Evolutionary conservation across 495 filamentous ascomycete genomes (phyloP).

Genomic region (Hypoxylon fuscum): DNA sequence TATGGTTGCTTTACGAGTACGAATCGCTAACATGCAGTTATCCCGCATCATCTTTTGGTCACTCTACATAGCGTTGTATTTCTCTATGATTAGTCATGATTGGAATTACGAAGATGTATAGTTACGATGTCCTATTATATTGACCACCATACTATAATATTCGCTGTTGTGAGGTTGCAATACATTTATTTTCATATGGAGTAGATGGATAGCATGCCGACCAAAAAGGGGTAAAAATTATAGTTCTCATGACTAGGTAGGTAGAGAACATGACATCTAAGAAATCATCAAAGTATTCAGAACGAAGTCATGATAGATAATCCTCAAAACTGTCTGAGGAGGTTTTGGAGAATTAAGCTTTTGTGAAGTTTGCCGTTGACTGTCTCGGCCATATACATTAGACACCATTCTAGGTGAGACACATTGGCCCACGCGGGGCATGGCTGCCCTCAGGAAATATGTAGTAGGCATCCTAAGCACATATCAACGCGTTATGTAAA

Average conservation of each 20-base stretch:
- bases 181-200: too few species aligned
- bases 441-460: not conserved
- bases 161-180: too few species aligned
- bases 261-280: too few species aligned
- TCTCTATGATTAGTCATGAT: not conserved
- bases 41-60: constrained; percentile 1
- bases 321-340: not conserved
- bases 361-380: constrained; percentile 9
- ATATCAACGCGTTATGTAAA: too few species aligned
- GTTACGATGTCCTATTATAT: too few species aligned
- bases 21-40: constrained; percentile 8
- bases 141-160: too few species aligned
- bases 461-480: too few species aligned
- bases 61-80: constrained; percentile 1
- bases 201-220: too few species aligned
- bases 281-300: too few species aligned
- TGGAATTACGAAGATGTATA: too few species aligned
- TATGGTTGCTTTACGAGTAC: constrained; percentile 8
- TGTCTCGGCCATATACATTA: constrained; percentile 39
- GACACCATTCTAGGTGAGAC: constrained; percentile 16
- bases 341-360: not conserved
- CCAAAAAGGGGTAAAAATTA: too few species aligned
- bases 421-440: constrained; percentile 23
- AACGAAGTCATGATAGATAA: constrained; percentile 7
- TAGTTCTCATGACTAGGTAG: too few species aligned